Evolutionary conservation across 2,329 filamentous ascomycete genomes (phyloP), one percentile per base, ranked within the genome.

Genomic region (Salinomyces thailandicus): DNA sequence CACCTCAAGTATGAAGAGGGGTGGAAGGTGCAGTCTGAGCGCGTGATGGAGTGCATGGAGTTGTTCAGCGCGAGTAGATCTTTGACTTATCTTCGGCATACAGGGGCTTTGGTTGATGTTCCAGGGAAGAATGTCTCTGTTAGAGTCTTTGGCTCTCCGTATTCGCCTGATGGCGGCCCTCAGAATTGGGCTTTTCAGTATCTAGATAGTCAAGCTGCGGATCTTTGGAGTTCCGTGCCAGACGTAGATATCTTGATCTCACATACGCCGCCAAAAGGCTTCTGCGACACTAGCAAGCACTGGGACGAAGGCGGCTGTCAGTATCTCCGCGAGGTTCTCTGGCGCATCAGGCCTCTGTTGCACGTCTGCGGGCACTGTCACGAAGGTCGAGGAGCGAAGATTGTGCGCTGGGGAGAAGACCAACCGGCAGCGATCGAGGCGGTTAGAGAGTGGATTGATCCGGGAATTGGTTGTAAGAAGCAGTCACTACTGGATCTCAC

Each of bases 301-400:
- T 57, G 51, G 53, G 31, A 35, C n/a, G 62, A 67, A 45, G 59
- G 61, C 16, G 81, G 81, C 2, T 86, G 81, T 50, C 68, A 74
- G 46, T 14, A 12, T 12, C 64, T 86, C 11, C 60, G 69, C 6
- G 61, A 64, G 35, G 67, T 69, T 0, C 60, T 85, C 16, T 73
- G 71, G 67, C 62, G 70, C 5, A 69, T 81, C 3, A 66, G 77
- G 26, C 81, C 82, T 4, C 63, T 66, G 36, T 61, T 86, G 33
- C 73, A 74, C 14, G 65, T 86, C 13, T 85, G 77, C 50, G 81
- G 82, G 1, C 82, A 86, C 56, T 72, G 84, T 18, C 81, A 86
- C 54, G 72, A 76, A 43, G 77, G 69, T 3, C 64, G 81, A 45
- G 81, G 81, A 9, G 74, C 67, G 7, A 68, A 79, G 50, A 62